A percentile compares a stretch with the other conserved stretches of the same genome.
Conservation (phyloP, 2,329 filamentous ascomycete species). For the Aspergillus pseudonomiae region DNA sequence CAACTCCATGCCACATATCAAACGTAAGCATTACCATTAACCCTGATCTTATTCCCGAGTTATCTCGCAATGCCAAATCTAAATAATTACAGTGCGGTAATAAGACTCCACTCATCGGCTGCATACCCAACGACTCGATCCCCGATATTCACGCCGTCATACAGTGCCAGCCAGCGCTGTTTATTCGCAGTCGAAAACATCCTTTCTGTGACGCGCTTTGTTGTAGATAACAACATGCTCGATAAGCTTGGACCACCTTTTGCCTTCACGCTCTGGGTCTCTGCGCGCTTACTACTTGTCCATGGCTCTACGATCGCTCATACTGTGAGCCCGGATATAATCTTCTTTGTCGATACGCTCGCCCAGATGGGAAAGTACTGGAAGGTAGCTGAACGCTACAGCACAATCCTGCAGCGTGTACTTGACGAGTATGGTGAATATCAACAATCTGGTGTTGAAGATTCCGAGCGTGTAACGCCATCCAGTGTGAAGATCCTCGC, state of each 20-base stretch:
- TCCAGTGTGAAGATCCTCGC: slow-evolving; percentile 84
- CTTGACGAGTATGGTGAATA: slow-evolving; percentile 84
- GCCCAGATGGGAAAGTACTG: slow-evolving; percentile 80
- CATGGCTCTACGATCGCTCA: slow-evolving; percentile 89
- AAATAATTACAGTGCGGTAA: slow-evolving; percentile 64
- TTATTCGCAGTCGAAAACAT: slow-evolving; percentile 82
- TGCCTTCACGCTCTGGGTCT: slow-evolving; percentile 91
- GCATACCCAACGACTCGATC: slow-evolving; percentile 89
- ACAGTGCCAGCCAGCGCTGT: slow-evolving; percentile 81
- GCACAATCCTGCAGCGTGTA: slow-evolving; percentile 75
- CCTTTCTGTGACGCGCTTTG: slow-evolving; percentile 75
- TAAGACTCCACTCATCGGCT: slow-evolving; percentile 86
- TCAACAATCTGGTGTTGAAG: slow-evolving; percentile 61
- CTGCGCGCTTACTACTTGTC: slow-evolving; percentile 81
- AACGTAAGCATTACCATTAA: slow-evolving; percentile 57
- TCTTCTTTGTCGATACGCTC: slow-evolving; percentile 80
- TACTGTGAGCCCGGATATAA: slow-evolving; percentile 76
- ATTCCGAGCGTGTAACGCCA: slow-evolving; percentile 74
- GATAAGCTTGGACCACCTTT: slow-evolving; percentile 85
- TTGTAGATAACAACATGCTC: slow-evolving; percentile 73
- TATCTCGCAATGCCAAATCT: background rate
- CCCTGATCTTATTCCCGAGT: background rate
- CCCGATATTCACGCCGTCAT: slow-evolving; percentile 86
- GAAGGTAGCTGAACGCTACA: slow-evolving; percentile 84
- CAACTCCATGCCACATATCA: slow-evolving; percentile 92